Percentiles rank a stretch among this genome's conserved stretches.
Conservation (phyloP, 768 basidiomycete species). For the Leccinellum luteum region DNA sequence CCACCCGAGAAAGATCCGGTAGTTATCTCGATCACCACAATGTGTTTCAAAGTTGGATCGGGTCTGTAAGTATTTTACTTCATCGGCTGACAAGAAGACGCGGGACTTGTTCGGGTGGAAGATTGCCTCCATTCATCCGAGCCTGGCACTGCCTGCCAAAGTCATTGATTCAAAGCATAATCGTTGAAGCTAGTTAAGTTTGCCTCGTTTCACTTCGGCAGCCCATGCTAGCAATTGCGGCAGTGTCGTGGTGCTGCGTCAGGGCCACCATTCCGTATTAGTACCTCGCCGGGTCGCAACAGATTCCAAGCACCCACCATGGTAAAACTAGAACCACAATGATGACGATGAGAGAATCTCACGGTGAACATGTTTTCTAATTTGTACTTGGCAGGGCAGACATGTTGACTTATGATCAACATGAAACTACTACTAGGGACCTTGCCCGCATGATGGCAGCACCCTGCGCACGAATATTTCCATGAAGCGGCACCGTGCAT, state of each 20-base stretch:
- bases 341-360: not conserved
- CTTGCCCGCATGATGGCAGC: not conserved
- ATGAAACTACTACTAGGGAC: not conserved
- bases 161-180: not conserved
- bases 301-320: not conserved
- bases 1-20: not conserved
- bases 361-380: not conserved
- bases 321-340: not conserved
- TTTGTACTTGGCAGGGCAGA: not conserved
- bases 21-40: not conserved
- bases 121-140: conserved; percentile 1
- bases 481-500: not conserved
- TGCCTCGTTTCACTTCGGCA: not conserved
- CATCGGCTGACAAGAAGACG: conserved; percentile 6
- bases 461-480: not conserved
- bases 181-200: conserved; percentile 3
- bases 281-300: not conserved
- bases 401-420: not conserved
- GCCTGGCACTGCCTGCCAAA: conserved; percentile 1
- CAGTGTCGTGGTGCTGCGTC: not conserved
- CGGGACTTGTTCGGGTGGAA: conserved; percentile 9
- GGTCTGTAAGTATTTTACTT: conserved; percentile 9
- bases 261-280: not conserved
- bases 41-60: conserved; percentile 3
- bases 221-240: not conserved